Percentiles rank a stretch among this genome's conserved stretches.
phyloP scores from a whole-genome alignment of 495 filamentous ascomycete species.

The Tuber brumale region DNA sequence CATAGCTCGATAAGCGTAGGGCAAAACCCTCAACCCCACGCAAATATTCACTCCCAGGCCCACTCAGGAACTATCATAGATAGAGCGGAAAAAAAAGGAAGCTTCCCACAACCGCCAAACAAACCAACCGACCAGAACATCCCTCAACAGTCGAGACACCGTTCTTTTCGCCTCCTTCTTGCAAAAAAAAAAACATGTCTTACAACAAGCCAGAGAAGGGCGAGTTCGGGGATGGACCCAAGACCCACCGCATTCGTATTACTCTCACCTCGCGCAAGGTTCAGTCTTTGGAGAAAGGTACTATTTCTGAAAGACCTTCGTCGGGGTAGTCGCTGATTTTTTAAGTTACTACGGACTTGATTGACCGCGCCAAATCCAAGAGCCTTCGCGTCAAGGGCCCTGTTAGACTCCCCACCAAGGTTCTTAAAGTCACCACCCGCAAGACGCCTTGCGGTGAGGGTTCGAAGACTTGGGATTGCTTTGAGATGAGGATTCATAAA shows the following conservation, averaged over 20 bases:
- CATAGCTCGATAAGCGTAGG: not conserved
- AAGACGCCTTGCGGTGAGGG: conserved; percentile 99
- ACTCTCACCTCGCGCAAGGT: conserved; percentile 93
- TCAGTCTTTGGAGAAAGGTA: conserved; percentile 77
- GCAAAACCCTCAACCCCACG: conserved; percentile 9
- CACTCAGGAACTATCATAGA: not conserved
- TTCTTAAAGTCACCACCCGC: conserved; percentile 86
- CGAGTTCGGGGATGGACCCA: conserved; percentile 77
- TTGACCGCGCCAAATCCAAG: conserved; percentile 98
- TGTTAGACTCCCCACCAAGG: conserved; percentile 97
- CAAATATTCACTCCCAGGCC: not conserved
- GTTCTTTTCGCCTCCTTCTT: conserved; percentile 40
- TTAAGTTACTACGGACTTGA: conserved; percentile 85
- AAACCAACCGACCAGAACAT: conserved; percentile 18
- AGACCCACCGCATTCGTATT: conserved; percentile 98
- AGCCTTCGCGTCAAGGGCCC: conserved; percentile 97
- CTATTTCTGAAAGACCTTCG: not conserved
- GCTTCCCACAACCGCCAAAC: not conserved
- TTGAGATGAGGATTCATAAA: conserved; percentile 99
- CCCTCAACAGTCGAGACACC: conserved; percentile 44
- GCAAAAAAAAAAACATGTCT: conserved; percentile 64
- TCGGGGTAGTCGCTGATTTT: not conserved
- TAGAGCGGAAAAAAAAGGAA: no score
- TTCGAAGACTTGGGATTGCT: conserved; percentile 99
- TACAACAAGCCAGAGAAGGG: conserved; percentile 93